Evolutionary conservation across 495 filamentous ascomycete species (phyloP), one percentile per base, ranked within the genome.

Genomic region (Lichenothelia convexa): DNA sequence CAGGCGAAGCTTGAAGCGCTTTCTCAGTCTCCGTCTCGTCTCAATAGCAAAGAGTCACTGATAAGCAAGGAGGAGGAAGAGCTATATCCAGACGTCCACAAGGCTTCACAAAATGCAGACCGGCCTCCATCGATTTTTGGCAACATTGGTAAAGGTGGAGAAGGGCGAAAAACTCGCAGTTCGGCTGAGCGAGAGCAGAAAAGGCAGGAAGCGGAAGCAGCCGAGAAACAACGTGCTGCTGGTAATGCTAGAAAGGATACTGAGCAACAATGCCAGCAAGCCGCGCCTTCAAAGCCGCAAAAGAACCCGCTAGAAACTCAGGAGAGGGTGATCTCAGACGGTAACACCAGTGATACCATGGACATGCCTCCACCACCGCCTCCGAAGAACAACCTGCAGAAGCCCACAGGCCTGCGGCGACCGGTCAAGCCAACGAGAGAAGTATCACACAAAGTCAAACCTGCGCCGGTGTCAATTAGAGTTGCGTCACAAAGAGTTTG

Each of bases 401-500:
- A 60, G 51, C 57, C 70, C 40, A 58, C 64, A 46, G 55, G 82
- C 22, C 42, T 54, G 8, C 65, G 78, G 48, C 61, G 80, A 30
- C 73, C 80, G 11, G 45, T 69, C 0, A 84, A 75, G 44, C 80
- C 81, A 1, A 70, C 67, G 16, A 83, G 80, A 44, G 78, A 85
- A 35, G 44, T 64, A 2, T 34, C 65, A 4, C 58, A 65, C 18
- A 84, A 82, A 48, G 51, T 69, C 1, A 79, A 76, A 48, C 80
- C 80, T 9, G 77, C 74, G 13, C 80, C 80, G 1, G 80, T 83
- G 2, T 68, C 79, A 1, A 87, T 93, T 42, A 70, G 77, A 21
- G 75, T 93, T 26, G 61, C 71, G 8, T 76, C 75, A 17, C 78
- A 81, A 26, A 18, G 9, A 8, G n/a, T n/a, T n/a, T n/a, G n/a